Evolutionary conservation across 1,139 yeast species (phyloP).

Genomic region (Yamadazyma trypodendri): DNA sequence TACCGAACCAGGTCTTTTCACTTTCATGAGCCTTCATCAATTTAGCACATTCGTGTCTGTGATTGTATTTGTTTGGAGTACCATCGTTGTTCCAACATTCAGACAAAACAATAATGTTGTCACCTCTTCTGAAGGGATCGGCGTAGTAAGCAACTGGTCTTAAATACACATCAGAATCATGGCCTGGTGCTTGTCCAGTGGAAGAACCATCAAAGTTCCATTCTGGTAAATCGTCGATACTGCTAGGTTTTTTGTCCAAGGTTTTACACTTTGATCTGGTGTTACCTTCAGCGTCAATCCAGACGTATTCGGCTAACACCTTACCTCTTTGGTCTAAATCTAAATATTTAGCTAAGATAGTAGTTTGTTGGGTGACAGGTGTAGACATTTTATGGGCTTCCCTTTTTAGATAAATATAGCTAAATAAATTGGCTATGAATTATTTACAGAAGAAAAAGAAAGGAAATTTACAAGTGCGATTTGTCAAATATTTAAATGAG

Average conservation of each 20-base stretch:
- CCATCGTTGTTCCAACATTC: constrained; percentile 99
- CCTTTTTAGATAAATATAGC: constrained; percentile 3
- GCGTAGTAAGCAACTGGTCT: constrained; percentile 93
- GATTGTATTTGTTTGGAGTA: constrained; percentile 97
- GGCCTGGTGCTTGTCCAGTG: constrained; percentile 98
- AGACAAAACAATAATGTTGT: constrained; percentile 88
- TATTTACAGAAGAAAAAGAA: constrained; percentile 1
- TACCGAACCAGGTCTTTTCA: constrained; percentile 93
- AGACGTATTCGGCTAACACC: constrained; percentile 92
- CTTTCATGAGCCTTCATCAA: constrained; percentile 89
- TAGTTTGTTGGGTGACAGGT: constrained; percentile 64
- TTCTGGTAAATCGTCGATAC: constrained; percentile 89
- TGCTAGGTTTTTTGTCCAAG: constrained; percentile 61
- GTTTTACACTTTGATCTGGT: constrained; percentile 95
- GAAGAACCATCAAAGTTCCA: constrained; percentile 99
- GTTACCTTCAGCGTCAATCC: constrained; percentile 94
- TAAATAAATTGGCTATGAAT: constrained; percentile 1
- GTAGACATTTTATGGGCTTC: constrained; percentile 25
- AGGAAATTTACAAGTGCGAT: constrained; percentile 2
- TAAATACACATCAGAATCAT: constrained; percentile 90
- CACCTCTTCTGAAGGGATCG: constrained; percentile 98
- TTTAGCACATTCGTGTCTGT: constrained; percentile 96
- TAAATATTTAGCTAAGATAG: constrained; percentile 76
- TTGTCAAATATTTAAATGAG: constrained; percentile 5
- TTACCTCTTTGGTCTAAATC: constrained; percentile 83